Conservation (phyloP, 2,329 filamentous ascomycete genomes). For the Phyllosticta citribraziliensis region DNA sequence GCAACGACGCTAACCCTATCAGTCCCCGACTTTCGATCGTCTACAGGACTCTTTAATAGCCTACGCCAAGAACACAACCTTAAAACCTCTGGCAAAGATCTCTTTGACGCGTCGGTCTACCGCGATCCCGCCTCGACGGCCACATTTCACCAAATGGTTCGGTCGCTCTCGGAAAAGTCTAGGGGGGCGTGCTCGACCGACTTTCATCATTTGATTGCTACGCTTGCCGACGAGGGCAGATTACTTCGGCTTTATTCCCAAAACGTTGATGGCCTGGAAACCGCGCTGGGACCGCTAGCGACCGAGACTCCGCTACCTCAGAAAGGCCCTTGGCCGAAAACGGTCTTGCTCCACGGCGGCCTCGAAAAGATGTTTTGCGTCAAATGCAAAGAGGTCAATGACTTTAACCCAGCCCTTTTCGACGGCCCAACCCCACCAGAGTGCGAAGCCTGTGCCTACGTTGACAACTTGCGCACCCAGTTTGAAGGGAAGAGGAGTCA, state of each 20-base stretch:
- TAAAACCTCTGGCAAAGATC: constrained; percentile 84
- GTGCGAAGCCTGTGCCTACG: constrained; percentile 63
- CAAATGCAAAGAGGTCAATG: constrained; percentile 70
- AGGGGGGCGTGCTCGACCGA: constrained; percentile 68
- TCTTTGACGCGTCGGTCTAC: constrained; percentile 97
- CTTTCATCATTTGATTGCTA: constrained; percentile 90
- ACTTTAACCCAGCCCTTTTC: constrained; percentile 72
- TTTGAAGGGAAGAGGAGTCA: constrained; percentile 92
- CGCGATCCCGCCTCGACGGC: constrained; percentile 81
- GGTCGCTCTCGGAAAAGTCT: constrained; percentile 71
- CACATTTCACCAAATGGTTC: constrained; percentile 93
- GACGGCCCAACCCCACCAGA: constrained; percentile 73
- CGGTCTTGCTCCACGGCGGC: constrained; percentile 87
- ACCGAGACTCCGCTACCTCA: constrained; percentile 72
- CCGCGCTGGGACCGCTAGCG: constrained; percentile 64
- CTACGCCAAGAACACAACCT: constrained; percentile 80
- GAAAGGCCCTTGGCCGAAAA: constrained; percentile 87
- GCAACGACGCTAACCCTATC: constrained; percentile 4
- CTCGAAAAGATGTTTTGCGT: constrained; percentile 95
- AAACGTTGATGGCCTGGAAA: constrained; percentile 94
- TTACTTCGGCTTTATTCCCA: constrained; percentile 88
- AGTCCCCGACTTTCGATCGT: constrained; percentile 94
- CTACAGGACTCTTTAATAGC: constrained; percentile 77
- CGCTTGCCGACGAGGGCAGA: constrained; percentile 76
- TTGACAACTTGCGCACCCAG: constrained; percentile 68